Conservation (phyloP, 1,284 basidiomycete genomes). For the Apiotrichum porosum region DNA sequence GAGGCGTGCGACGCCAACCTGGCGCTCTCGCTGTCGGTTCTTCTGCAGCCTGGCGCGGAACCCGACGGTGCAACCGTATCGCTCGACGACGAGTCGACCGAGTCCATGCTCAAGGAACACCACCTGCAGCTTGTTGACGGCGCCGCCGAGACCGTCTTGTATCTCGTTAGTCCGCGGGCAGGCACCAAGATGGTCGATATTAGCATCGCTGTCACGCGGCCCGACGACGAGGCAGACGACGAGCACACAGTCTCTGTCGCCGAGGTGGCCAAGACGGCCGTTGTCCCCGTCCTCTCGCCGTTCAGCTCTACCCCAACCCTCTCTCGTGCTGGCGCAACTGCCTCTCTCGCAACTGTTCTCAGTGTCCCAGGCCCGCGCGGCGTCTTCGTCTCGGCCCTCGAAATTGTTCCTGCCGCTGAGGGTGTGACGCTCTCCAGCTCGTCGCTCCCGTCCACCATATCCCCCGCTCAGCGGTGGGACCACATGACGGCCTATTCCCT, state of each 20-base stretch:
- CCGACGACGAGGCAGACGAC: not conserved
- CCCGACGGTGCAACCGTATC: constrained; percentile 57
- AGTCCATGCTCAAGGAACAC: constrained; percentile 23
- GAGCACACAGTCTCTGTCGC: not conserved
- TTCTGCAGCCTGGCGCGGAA: constrained; percentile 75
- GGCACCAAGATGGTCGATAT: constrained; percentile 31
- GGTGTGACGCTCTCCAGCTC: constrained; percentile 16
- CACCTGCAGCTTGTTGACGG: constrained; percentile 16
- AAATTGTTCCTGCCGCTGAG: constrained; percentile 1
- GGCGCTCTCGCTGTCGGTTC: constrained; percentile 63
- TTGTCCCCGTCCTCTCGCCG: constrained; percentile 30
- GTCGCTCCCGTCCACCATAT: not conserved
- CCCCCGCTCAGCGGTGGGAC: constrained; percentile 14
- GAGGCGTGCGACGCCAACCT: constrained; percentile 59
- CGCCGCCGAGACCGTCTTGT: constrained; percentile 10
- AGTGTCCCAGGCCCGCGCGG: constrained; percentile 3
- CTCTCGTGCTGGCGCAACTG: not conserved
- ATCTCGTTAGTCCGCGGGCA: constrained; percentile 11
- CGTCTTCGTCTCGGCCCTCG: not conserved
- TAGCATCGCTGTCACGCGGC: not conserved
- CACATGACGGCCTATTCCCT: constrained; percentile 16
- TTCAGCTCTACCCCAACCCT: constrained; percentile 22
- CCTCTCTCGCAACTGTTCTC: constrained; percentile 5
- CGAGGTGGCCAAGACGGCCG: constrained; percentile 23
- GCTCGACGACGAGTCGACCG: constrained; percentile 15